Evolutionary conservation across 2,329 filamentous ascomycete species (phyloP).

Genomic region (Scleromitrula shiraiana): DNA sequence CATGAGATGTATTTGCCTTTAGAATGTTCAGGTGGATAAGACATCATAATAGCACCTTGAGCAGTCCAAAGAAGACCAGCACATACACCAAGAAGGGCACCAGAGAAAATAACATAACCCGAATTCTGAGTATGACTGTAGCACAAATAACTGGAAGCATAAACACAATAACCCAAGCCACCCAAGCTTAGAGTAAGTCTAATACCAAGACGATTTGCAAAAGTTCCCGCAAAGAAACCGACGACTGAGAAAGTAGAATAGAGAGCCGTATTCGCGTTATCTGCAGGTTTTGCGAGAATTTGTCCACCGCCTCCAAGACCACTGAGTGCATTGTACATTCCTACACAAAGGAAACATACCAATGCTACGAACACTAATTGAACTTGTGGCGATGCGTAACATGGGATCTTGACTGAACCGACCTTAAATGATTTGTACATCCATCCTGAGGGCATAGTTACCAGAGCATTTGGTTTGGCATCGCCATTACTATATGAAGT

Average conservation of each 20-base stretch:
- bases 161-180: conserved; percentile 67
- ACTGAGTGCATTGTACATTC: conserved; percentile 59
- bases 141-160: conserved; percentile 50
- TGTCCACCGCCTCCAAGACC: conserved; percentile 56
- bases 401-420: conserved; percentile 45
- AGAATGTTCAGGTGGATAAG: conserved; percentile 68
- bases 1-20: conserved; percentile 83
- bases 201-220: conserved; percentile 67
- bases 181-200: conserved; percentile 59
- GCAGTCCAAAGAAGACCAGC: conserved; percentile 74
- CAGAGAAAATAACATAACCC: conserved; percentile 67
- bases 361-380: conserved; percentile 63
- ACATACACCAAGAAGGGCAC: conserved; percentile 67
- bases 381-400: conserved; percentile 65
- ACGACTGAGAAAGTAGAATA: conserved; percentile 45
- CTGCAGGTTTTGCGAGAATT: conserved; percentile 33
- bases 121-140: conserved; percentile 14
- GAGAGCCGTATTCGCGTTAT: conserved; percentile 35
- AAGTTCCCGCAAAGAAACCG: conserved; percentile 63
- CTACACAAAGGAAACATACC: conserved; percentile 61
- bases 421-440: neutral
- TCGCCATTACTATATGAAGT: conserved; percentile 1
- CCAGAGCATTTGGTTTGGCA: neutral
- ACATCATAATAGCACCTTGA: conserved; percentile 80
- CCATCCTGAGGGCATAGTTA: conserved; percentile 4